Base-by-base conservation (phyloP, 257 asterid species). In the Solanum rostratum region DNA sequence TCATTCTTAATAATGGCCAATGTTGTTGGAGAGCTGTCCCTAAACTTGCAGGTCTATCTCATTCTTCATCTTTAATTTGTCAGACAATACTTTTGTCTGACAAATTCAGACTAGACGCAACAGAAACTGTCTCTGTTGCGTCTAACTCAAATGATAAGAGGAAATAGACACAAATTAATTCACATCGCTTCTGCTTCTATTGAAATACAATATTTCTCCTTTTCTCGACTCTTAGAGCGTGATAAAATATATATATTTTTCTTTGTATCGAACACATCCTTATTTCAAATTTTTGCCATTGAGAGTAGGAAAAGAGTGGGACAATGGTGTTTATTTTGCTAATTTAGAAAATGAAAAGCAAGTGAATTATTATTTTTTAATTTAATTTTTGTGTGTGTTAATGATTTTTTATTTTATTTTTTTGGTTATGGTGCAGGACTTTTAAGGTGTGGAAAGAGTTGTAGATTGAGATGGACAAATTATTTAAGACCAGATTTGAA, bases 1-100 rank as follows among this genome's bases (percentile, higher is more conserved):
- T 96, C 93, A 93, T 96, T 49, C 92, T 93, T 45, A 86, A 85
- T 53, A 94, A 96, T 88, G 99, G 98, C 88, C 99, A 96, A 92
- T 93, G 98, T 88, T 96, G 98, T 90, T 96, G 99, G 99, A 92
- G 99, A 84, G 96, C 98, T 90, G 92, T 96, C 83, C 99, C 99
- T 55, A 94, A 96, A 87, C 95, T 96, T 43, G 97, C 99, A 86
- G 99, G 99, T 95, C 63, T 43, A 53, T 39, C 57, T 84, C 59
- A 30, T 18, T 16, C 65, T 69, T 46, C 33, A 11, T 19, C 14
- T 69, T 66, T 66, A 2, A 39, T 69, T 69, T 10, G 30, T 69
- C 79, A 69, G 29, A 16, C 1, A 12, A 1, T 4, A 12, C 2
- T 33, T 3, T 33, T 33, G 5, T 33, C 29, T 37, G 29, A 68